These are phyloP conservation scores for Persicaria tinctoria DNA, from an alignment of 148 eudicot genomes.

Conservation along the genomic window DNA sequence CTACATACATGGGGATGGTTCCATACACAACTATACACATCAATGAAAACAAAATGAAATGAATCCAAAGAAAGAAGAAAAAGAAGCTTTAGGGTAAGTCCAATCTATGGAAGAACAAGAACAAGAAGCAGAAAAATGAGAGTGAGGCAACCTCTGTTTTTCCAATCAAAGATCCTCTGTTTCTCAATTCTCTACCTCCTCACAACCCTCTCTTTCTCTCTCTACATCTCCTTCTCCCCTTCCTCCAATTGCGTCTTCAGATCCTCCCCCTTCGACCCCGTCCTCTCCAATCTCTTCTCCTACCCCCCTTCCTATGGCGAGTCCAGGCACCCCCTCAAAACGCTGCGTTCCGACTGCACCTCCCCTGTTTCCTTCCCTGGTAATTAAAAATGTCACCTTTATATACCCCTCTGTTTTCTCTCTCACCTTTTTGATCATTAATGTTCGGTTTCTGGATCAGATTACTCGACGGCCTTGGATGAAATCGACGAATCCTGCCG, in stretches of 20 bases:
- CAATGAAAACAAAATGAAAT: neutral
- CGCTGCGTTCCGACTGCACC: constrained; percentile 60
- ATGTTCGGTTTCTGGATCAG: constrained; percentile 22
- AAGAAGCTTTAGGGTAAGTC: neutral
- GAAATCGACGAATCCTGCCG: constrained; percentile 35
- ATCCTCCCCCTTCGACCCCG: constrained; percentile 54
- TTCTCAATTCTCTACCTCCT: constrained; percentile 62
- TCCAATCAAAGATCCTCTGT: constrained; percentile 75
- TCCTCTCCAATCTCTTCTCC: constrained; percentile 60
- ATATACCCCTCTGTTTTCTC: neutral
- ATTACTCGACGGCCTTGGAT: constrained; percentile 45
- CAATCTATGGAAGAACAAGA: neutral
- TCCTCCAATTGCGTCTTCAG: constrained; percentile 66
- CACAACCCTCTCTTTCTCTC: constrained; percentile 43
- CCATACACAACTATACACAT: neutral
- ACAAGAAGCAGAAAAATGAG: neutral
- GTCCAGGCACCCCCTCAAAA: constrained; percentile 78
- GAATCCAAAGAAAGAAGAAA: neutral
- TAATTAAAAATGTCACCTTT: constrained; percentile 11
- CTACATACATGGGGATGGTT: no score
- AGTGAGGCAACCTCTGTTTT: constrained; percentile 27
- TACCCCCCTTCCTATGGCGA: constrained; percentile 79
- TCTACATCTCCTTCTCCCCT: constrained; percentile 57
- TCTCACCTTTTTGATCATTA: neutral
- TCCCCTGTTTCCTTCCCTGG: constrained; percentile 92